phyloP scores from a whole-genome alignment of 768 basidiomycete species.

The Neoboletus brunneissimus region DNA sequence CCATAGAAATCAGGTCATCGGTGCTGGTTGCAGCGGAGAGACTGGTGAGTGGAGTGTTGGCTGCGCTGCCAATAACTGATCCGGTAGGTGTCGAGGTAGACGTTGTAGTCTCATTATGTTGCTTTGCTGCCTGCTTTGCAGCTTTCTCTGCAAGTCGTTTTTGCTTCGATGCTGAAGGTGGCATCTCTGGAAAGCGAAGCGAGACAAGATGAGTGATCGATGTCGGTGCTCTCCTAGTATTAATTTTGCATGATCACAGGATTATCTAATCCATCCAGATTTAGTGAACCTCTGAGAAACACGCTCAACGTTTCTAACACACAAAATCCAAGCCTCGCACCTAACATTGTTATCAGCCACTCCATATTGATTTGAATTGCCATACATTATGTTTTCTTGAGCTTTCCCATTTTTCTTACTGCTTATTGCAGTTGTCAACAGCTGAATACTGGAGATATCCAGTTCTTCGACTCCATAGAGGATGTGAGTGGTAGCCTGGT shows the following conservation, averaged over 20 bases:
- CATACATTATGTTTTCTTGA: neutral
- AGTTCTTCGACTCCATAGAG: neutral
- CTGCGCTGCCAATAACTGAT: constrained; percentile 59
- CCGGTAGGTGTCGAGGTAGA: constrained; percentile 62
- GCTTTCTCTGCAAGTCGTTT: constrained; percentile 96
- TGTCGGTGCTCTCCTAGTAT: constrained; percentile 13
- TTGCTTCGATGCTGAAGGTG: constrained; percentile 83
- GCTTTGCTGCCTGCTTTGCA: constrained; percentile 69
- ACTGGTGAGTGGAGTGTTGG: constrained; percentile 80
- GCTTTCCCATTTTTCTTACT: neutral
- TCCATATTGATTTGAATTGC: neutral
- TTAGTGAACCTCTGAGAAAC: neutral
- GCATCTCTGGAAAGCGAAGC: constrained; percentile 40
- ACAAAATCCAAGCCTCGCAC: neutral
- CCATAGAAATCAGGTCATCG: constrained; percentile 84
- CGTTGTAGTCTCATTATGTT: constrained; percentile 41
- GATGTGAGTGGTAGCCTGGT: too few relatives aligned
- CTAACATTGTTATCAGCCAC: neutral
- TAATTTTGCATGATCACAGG: constrained; percentile 16
- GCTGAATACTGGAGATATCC: neutral
- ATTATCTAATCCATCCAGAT: constrained; percentile 28
- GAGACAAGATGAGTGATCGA: constrained; percentile 28
- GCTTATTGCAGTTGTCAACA: too few relatives aligned
- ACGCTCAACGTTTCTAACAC: neutral
- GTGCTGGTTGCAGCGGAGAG: constrained; percentile 74